Base-by-base conservation (phyloP, 805 yeast species). In the Nakazawaea sp. region DNA sequence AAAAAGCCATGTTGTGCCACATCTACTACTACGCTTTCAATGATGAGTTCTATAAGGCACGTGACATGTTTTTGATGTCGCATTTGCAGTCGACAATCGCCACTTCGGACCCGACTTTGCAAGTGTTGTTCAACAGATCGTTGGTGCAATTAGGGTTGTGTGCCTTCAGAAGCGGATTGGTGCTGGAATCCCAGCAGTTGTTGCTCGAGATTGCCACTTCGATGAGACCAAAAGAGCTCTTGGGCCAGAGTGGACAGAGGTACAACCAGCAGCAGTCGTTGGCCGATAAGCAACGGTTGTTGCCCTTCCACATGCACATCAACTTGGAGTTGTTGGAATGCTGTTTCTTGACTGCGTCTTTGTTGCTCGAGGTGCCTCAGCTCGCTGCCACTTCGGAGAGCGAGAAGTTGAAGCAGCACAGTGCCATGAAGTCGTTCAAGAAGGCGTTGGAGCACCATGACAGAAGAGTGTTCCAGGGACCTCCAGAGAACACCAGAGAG, bases 291-390 rank as follows among this genome's bases (percentile, higher is more conserved):
- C 90, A 81, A 62, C 79, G 89, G 57, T 74, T 88, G 58, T 70
- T 92, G 57, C 99, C 99, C 42, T 92, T 83, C 81, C 98, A 92
- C 66, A 88, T 87, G 84, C 99, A 92, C 65, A 90, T 92, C 61
- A 92, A 92, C 64, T 69, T 90, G 51, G 97, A 94, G 68, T 76
- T 92, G 53, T 72, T 92, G 47, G 98, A 92, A 64, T 83, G 94
- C 57, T 95, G 86, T 33, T 90, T 82, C 71, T 75, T 88, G 69
- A 92, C 97, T 10, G 71, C 86, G 41, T 85, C 95, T 21, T 68
- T 92, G 62, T 73, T 92, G 55, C 75, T 86, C 48, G 98, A 94
- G 68, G 80, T 92, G 43, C 98, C 99, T 26, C 78, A 75, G 54
- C 76, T 87, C 67, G 95, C 95, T 20, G 81, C 84, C 47, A 66